Conservation (phyloP, 208 protist genomes). For the Acanthamoeba healyi region DNA sequence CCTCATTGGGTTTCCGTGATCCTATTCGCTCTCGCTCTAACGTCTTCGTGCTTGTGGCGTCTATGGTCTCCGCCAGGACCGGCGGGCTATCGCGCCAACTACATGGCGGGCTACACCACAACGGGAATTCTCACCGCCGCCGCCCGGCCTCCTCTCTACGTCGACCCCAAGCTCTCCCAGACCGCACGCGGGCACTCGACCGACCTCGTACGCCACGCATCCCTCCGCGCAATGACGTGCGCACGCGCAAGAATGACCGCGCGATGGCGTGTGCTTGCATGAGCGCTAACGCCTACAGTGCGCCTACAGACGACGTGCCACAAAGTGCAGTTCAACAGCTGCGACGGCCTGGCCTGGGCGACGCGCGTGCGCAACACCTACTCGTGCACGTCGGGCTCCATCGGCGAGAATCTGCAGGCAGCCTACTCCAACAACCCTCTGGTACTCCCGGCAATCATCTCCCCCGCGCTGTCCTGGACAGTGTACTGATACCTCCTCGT, state of each 20-base stretch:
- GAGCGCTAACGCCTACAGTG: no score
- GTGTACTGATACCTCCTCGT: not conserved
- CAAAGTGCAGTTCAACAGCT: conserved; percentile 15
- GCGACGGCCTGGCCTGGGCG: not conserved
- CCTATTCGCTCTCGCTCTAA: no score
- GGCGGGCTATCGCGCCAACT: not conserved
- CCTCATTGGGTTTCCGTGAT: no score
- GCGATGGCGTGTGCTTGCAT: not conserved
- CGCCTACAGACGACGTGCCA: not conserved
- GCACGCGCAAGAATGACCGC: no score
- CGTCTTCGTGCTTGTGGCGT: no score
- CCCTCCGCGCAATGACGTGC: no score
- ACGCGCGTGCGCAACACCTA: conserved; percentile 22
- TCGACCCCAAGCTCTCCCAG: not conserved
- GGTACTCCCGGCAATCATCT: not conserved
- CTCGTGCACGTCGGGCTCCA: not conserved
- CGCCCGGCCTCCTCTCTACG: not conserved
- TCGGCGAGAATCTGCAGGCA: conserved; percentile 40
- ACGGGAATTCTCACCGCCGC: not conserved
- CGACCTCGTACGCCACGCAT: not conserved
- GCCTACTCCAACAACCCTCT: not conserved
- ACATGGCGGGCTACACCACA: not conserved
- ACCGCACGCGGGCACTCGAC: not conserved
- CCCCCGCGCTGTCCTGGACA: not conserved
- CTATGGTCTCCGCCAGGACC: no score